Base-by-base conservation (phyloP, 2,329 filamentous ascomycete genomes). In the Stagonosporopsis rhizophila region DNA sequence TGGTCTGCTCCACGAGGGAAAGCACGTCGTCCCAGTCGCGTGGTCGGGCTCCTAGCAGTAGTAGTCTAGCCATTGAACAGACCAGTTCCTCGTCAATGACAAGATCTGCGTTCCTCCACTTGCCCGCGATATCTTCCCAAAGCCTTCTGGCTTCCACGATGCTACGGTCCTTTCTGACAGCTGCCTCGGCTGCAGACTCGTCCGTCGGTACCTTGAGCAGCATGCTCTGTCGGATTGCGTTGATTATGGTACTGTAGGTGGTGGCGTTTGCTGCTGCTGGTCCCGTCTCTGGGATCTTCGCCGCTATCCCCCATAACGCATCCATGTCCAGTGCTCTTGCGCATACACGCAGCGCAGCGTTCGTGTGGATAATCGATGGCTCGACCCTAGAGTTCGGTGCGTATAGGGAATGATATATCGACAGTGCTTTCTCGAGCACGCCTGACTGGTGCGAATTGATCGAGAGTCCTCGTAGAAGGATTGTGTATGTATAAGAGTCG, bases 281-380 rank as follows among this genome's bases (percentile, higher is more conserved):
- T 0, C 86, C 89, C 9, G 73, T 78, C 14, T 87, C 83, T 15
- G 92, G 89, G 54, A 94, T 83, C 28, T 87, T 86, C n/a, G 86
- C 83, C 39, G 88, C 85, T 61, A 97, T 83, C 51, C 84, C 83
- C 82, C 95, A 96, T 64, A 98, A 79, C 15, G 88, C 85, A 64
- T 96, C 92, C 74, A 96, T 82, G 70, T 97, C 89, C 12, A 82
- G 75, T 4, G 90, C 88, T 54, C 86, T 83, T 44, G 88, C 85
- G 73, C 93, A 98, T 8, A 95, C 89, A 56, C 88, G 87, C 40
- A 99, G 80, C n/a, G 92, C 86, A 9, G 93, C 91, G 72, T 99
- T 99, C 60, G 91, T 87, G 70, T 98, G 95, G 53, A 91, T 89
- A 32, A 88, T 89, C 64, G 87, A 90, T 15, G 90, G 89, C 61